Evolutionary conservation across 2,329 filamentous ascomycete species (phyloP).

Genomic region (Ophiostoma quercus): DNA sequence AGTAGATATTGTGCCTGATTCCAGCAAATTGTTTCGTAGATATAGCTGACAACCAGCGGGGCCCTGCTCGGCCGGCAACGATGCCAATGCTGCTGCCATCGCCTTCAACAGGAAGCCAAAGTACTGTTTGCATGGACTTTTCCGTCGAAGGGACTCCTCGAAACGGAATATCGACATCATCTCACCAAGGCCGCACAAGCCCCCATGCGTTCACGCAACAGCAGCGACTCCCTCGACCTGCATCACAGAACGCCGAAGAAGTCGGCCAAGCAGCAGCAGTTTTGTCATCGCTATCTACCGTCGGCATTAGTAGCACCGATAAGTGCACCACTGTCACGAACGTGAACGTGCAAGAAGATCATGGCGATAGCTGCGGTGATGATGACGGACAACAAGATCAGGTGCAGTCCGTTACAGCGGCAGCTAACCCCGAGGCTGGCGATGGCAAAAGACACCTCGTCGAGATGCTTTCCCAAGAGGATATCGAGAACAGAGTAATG

Average conservation of each 20-base stretch:
- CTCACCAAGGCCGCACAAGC: neutral
- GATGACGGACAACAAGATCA: neutral
- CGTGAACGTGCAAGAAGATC: neutral
- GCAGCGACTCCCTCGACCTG: neutral
- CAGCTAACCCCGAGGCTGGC: neutral
- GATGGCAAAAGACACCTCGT: constrained; percentile 23
- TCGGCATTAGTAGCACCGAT: neutral
- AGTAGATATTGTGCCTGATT: neutral
- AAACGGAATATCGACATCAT: neutral
- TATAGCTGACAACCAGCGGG: constrained; percentile 16
- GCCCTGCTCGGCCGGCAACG: constrained; percentile 17
- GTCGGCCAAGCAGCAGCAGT: constrained; percentile 23
- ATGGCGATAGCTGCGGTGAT: neutral
- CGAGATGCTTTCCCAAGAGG: constrained; percentile 25
- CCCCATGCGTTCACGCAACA: neutral
- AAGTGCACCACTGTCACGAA: neutral
- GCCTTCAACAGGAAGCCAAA: constrained; percentile 11
- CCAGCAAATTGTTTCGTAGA: neutral
- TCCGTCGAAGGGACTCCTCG: neutral
- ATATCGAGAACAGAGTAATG: constrained; percentile 25
- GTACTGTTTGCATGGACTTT: neutral
- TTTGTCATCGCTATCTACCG: constrained; percentile 19
- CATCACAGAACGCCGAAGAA: constrained; percentile 17
- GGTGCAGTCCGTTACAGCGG: neutral
- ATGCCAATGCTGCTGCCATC: constrained; percentile 22